Evolutionary conservation across 2,329 filamentous ascomycete species (phyloP).

Genomic region (Aureobasidium leucospermi): DNA sequence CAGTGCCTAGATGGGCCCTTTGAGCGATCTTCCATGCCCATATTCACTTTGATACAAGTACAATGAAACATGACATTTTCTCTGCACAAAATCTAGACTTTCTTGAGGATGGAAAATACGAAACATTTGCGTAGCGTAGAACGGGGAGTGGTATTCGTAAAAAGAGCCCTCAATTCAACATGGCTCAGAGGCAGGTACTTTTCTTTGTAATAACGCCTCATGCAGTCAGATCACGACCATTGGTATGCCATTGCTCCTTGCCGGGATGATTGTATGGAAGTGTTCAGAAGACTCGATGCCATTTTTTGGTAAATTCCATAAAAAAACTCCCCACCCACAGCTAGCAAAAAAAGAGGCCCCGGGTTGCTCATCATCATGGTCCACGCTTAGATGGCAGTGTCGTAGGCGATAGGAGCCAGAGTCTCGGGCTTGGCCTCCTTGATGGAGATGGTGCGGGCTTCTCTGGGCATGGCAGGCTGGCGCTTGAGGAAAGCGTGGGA

Average conservation of each 20-base stretch:
- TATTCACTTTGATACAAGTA: background rate
- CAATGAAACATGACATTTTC: conserved; percentile 2
- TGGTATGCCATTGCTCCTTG: conserved; percentile 5
- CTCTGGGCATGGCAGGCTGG: conserved; percentile 71
- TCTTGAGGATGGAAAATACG: background rate
- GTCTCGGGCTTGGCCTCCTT: conserved; percentile 85
- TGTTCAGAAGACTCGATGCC: conserved; percentile 13
- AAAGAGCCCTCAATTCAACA: conserved; percentile 10
- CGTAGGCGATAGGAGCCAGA: conserved; percentile 85
- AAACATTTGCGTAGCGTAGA: background rate
- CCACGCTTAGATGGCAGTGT: conserved; percentile 79
- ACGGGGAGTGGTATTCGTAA: conserved; percentile 14
- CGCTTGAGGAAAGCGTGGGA: conserved; percentile 88
- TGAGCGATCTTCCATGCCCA: background rate
- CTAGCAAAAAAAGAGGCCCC: conserved; percentile 10
- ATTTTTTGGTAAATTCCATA: conserved; percentile 13
- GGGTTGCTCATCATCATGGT: background rate
- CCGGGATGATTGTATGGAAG: conserved; percentile 12
- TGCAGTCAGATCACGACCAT: conserved; percentile 12
- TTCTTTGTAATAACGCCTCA: conserved; percentile 1
- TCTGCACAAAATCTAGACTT: background rate
- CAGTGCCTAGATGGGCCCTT: background rate
- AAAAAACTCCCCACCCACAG: conserved; percentile 13
- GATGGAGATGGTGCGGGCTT: conserved; percentile 69
- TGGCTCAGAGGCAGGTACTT: conserved; percentile 9